Conservation (phyloP, 306 rosid species). For the Hippophae tibetana region DNA sequence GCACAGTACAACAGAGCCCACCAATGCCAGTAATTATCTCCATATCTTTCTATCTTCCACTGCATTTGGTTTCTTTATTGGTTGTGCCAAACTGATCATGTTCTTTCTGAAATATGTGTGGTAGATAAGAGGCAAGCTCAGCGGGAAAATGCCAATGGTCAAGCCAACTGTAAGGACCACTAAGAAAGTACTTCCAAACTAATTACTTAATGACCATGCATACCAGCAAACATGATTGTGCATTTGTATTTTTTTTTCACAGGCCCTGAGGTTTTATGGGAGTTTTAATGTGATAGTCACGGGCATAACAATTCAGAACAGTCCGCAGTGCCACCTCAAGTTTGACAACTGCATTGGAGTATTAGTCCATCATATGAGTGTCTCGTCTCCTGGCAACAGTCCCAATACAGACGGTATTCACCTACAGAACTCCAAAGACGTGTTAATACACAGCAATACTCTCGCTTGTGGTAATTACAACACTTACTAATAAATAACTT, state of each 20-base stretch:
- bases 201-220: background rate
- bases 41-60: background rate
- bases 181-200: background rate
- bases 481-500: background rate
- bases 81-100: conserved; percentile 17
- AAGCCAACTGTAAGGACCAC: conserved; percentile 85
- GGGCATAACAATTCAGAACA: conserved; percentile 80
- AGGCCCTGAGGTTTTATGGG: conserved; percentile 92
- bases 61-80: background rate
- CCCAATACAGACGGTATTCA: conserved; percentile 96
- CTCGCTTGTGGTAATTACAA: conserved; percentile 68
- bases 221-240: conserved; percentile 21
- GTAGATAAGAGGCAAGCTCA: conserved; percentile 54
- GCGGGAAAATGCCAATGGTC: conserved; percentile 63
- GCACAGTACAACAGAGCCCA: conserved; percentile 27
- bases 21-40: conserved; percentile 46
- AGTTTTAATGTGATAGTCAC: conserved; percentile 71
- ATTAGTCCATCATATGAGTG: conserved; percentile 53
- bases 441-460: conserved; percentile 51
- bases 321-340: conserved; percentile 94
- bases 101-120: conserved; percentile 11
- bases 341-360: conserved; percentile 88
- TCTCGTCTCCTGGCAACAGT: conserved; percentile 82
- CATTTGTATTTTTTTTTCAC: conserved; percentile 16
- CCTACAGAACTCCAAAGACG: conserved; percentile 82